These are phyloP conservation scores for Stevia rebaudiana DNA, from an alignment of 140 eudicot genomes.

Conservation along the genomic window DNA sequence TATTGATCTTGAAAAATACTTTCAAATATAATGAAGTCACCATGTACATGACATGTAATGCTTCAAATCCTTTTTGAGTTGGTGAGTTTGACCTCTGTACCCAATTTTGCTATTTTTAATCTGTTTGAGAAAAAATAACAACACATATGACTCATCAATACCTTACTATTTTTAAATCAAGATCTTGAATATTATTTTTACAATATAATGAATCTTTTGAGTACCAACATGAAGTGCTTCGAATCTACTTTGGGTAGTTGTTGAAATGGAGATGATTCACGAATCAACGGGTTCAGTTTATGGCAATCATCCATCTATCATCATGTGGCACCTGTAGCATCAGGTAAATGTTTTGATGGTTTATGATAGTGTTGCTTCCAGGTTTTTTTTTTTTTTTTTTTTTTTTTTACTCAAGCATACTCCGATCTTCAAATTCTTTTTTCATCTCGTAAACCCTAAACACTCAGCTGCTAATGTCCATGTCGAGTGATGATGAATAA, in stretches of 20 bases:
- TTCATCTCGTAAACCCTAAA: not conserved
- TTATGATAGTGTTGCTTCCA: too few species aligned
- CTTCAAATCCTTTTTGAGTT: too few species aligned
- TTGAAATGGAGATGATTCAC: slow-evolving; percentile 12
- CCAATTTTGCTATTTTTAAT: too few species aligned
- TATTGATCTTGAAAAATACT: too few species aligned
- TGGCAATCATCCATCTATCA: not conserved
- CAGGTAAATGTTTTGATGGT: slow-evolving; percentile 11
- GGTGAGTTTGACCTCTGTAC: too few species aligned
- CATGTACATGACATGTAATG: too few species aligned
- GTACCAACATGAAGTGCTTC: not conserved
- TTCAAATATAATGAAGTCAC: too few species aligned
- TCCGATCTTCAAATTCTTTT: not conserved
- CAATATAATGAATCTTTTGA: not conserved
- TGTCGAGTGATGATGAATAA: too few species aligned
- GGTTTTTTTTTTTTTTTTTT: too few species aligned
- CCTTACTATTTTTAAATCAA: too few species aligned
- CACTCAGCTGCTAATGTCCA: not conserved
- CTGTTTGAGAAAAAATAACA: not conserved
- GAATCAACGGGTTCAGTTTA: not conserved
- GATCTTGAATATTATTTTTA: not conserved
- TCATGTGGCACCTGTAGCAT: not conserved
- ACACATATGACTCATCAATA: not conserved
- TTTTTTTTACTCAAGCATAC: too few species aligned
- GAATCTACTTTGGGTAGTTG: not conserved